Evolutionary conservation across 306 rosid species (phyloP), one percentile per base, ranked within the genome.

Genomic region (Vachellia pachyceras): DNA sequence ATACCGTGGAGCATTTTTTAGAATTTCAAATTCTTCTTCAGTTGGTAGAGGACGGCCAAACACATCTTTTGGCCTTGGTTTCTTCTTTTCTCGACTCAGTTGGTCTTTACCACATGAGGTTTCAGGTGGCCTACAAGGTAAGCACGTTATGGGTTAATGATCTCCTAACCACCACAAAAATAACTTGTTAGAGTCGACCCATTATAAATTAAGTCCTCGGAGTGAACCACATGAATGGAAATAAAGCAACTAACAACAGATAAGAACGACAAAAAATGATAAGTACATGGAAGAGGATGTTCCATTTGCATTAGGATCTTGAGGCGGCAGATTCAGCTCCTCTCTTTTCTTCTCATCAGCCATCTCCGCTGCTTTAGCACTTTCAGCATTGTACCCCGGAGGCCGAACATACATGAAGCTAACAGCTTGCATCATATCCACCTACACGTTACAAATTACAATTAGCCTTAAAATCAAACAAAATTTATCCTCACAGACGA

Each of bases 341-440:
- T 90, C 89, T 45, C 4, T 83, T 67, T 52, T 87, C 81, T 40
- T 82, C 81, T 91, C 95, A 66, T 89, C 97, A 17, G 91, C 90
- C 77, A 91, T 60, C 86, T 93, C 99, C 0, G 98, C 97, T 76
- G 97, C 99, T 84, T 91, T 92, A 47, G 99, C 99, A 78, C 97
- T 93, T 46, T 95, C 97, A 29, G 99, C 87, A 50, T 93, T 89
- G 89, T 93, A 95, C 64, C 99, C 98, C 1, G 98, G 99, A 13
- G 98, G 99, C 18, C 97, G 97, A 79, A 93, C 99, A 87, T 95
- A 95, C 99, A 95, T 95, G 80, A 95, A 95, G 89, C 98, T 93
- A 76, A 95, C 99, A 78, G 98, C 98, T 85, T 91, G 94, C 98
- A 95, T 93, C 3, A 90, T 82, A 87, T 95, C 99, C 88, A 93